Base-by-base conservation (phyloP, 176 grass and related monocot species). In the Musa beccarii region DNA sequence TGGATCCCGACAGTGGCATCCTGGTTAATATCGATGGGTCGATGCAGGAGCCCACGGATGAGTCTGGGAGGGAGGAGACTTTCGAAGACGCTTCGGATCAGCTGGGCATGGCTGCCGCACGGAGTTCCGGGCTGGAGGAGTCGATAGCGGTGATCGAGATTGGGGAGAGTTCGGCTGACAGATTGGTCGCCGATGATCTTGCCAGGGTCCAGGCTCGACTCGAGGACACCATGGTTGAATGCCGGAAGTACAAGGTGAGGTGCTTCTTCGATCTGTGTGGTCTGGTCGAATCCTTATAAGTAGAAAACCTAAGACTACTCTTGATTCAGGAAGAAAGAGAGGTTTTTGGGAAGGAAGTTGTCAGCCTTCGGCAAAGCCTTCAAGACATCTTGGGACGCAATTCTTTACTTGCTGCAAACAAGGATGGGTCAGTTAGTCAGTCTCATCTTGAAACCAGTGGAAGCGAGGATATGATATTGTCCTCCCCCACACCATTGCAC, bases 271-370 rank as follows among this genome's bases (percentile, higher is more conserved):
- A 29, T 56, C 52, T 17, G 51, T 11, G 71, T 54, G 20, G 28
- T 26, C 55, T 53, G 1, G 14, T 73, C 13, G 4, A 73, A 55
- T 16, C 25, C 52, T 74, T 53, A 56, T 20, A 11, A 54, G 11
- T 11, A 25, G 8, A 21, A 67, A 72, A 63, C 62, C 68, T 57
- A 71, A 59, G 34, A 23, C 3, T 16, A 61, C 59, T 75, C 73
- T 81, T 86, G 29, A 76, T 90, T 83, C 81, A 99, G 95, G 90
- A 94, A 89, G 95, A 99, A 82, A 91, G 87, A 72, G 95, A 91
- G n/a, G 55, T 82, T 61, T 89, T 93, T 86, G 88, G 84, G 0
- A 82, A 83, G 75, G 90, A 94, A 66, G 67, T 89, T 25, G 78
- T 73, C 20, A 76, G 68, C 49, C 84, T 99, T 62, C 79, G 81